These are phyloP conservation scores for Xylariaceae sp. DNA, from an alignment of 2,329 filamentous ascomycete species.

Conservation along the genomic window DNA sequence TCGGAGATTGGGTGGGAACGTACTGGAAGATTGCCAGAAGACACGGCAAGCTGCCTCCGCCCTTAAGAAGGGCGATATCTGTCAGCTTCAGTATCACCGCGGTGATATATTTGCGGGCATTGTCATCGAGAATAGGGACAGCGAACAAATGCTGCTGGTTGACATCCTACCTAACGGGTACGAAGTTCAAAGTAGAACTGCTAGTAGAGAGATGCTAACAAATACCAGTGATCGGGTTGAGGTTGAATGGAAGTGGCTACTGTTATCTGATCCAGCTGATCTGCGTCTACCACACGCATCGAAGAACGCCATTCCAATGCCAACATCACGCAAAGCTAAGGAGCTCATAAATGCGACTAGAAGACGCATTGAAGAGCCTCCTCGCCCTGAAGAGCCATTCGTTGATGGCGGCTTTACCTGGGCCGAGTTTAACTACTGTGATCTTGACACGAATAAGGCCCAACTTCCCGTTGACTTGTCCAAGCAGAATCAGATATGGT, in stretches of 20 bases:
- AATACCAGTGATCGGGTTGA: conserved; percentile 62
- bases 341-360: conserved; percentile 63
- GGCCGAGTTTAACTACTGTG: conserved; percentile 70
- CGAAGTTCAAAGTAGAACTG: conserved; percentile 10
- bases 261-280: conserved; percentile 66
- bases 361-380: conserved; percentile 55
- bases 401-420: conserved; percentile 63
- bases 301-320: conserved; percentile 64
- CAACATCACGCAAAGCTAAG: conserved; percentile 55
- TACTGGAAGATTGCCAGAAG: conserved; percentile 64
- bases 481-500: conserved; percentile 74
- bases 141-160: conserved; percentile 71
- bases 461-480: conserved; percentile 66
- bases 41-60: conserved; percentile 63
- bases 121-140: conserved; percentile 73
- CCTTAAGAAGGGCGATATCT: conserved; percentile 67
- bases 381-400: conserved; percentile 61
- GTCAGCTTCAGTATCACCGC: conserved; percentile 79
- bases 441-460: conserved; percentile 50
- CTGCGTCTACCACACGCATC: conserved; percentile 71
- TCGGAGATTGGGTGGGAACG: conserved; percentile 64
- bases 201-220: conserved; percentile 37
- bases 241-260: conserved; percentile 78
- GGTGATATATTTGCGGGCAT: conserved; percentile 88
- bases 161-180: conserved; percentile 82